Base-by-base conservation (phyloP, 192 early-diverging fungal species). In the Gryganskiella cystojenkinii region DNA sequence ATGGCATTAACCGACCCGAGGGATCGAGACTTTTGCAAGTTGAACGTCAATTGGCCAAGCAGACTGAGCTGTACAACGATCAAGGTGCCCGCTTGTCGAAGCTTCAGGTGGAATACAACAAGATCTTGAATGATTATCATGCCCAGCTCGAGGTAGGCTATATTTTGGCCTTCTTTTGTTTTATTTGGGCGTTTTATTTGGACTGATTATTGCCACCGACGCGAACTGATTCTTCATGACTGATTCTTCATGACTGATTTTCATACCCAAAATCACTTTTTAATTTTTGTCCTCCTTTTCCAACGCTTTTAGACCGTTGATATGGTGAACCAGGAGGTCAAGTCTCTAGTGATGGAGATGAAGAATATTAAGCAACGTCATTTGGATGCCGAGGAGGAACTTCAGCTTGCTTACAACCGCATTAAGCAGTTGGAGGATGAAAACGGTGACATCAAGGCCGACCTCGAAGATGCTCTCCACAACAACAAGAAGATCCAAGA, bases 71-170 rank as follows among this genome's bases (percentile, higher is more conserved):
- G 7, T 71, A 72, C 50, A 71, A 81, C 35, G 67, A 81, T 25
- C 79, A 80, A 33, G 19, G 42, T 22, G 14, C 65, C 3, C 72
- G 61, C 30, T 15, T 71, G 34, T 35, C 59, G 10, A 79, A 86
- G 61, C 65, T 91, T 54, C 86, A 92, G 57, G 61, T 85, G 55
- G 86, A 91, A 37, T 89, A 82, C 57, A 86, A 85, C 45, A 85
- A 85, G 42, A 75, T 93, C 55, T 85, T 91, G 56, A 92, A 93
- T 54, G 92, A 93, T 51, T 91, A 89, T 79, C 82, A 83, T 50
- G 87, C 87, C 25, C 91, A 92, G 70, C 90, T 92, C 53, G 90
- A 92, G 76, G 91, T 92, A 62, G 68, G n/a, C n/a, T n/a, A n/a
- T n/a, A n/a, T n/a, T n/a, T n/a, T n/a, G n/a, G n/a, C n/a, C n/a